These are phyloP conservation scores for Ormosia semicastrata DNA, from an alignment of 306 rosid genomes.

Conservation along the genomic window DNA sequence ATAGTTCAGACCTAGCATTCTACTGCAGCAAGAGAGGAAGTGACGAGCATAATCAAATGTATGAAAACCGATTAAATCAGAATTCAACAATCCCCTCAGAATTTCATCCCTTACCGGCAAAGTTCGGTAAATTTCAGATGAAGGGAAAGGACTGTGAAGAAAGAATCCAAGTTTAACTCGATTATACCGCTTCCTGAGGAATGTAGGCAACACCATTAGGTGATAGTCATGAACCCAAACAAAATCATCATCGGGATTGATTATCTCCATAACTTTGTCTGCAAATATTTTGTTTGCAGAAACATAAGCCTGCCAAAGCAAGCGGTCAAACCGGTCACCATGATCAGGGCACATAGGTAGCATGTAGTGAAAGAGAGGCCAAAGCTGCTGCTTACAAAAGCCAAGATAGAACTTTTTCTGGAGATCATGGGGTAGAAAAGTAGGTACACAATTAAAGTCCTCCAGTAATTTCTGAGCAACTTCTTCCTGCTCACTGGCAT, in stretches of 20 bases:
- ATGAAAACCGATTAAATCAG: slow-evolving; percentile 80
- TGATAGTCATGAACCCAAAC: slow-evolving; percentile 89
- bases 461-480: slow-evolving; percentile 71
- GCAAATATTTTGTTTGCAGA: slow-evolving; percentile 81
- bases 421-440: slow-evolving; percentile 71
- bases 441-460: slow-evolving; percentile 69
- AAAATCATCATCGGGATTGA: slow-evolving; percentile 74
- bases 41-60: slow-evolving; percentile 91
- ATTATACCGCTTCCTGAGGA: slow-evolving; percentile 60
- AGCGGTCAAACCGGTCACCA: slow-evolving; percentile 73
- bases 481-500: slow-evolving; percentile 64
- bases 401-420: slow-evolving; percentile 62
- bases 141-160: slow-evolving; percentile 83
- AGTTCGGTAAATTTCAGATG: slow-evolving; percentile 78
- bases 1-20: slow-evolving; percentile 83
- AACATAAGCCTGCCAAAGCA: slow-evolving; percentile 77
- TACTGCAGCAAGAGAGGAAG: slow-evolving; percentile 84
- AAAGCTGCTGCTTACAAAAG: slow-evolving; percentile 68
- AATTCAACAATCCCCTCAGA: slow-evolving; percentile 67
- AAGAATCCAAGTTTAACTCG: slow-evolving; percentile 80
- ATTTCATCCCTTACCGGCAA: slow-evolving; percentile 77
- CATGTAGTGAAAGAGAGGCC: slow-evolving; percentile 91
- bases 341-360: slow-evolving; percentile 76
- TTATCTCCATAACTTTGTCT: slow-evolving; percentile 77
- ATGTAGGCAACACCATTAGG: slow-evolving; percentile 78